These are phyloP conservation scores for Elsinoe fawcettii DNA, from an alignment of 2,329 filamentous ascomycete species.

Conservation along the genomic window DNA sequence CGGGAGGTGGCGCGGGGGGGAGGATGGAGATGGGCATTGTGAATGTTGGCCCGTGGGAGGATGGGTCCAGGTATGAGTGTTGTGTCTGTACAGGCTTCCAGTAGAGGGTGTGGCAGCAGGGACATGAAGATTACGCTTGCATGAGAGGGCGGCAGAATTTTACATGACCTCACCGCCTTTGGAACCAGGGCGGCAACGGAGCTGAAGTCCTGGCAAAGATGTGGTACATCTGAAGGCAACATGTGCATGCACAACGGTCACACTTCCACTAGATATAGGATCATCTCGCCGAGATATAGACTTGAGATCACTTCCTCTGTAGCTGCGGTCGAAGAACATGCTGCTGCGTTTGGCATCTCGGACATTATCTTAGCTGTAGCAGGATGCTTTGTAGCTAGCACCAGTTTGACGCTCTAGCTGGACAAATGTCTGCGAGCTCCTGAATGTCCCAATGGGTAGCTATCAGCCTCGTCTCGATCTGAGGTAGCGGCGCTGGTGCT, in stretches of 20 bases:
- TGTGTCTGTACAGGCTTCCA: background rate
- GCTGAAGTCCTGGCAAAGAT: background rate
- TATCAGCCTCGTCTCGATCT: too few species aligned
- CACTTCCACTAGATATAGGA: background rate
- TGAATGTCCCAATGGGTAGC: too few species aligned
- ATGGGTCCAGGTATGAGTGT: too few species aligned
- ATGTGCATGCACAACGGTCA: too few species aligned
- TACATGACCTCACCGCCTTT: background rate
- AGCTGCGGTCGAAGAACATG: background rate
- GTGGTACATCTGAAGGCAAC: background rate
- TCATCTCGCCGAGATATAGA: background rate
- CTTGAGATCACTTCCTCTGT: background rate
- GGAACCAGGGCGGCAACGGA: background rate
- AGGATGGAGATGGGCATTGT: conserved; percentile 54
- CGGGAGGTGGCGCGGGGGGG: conserved; percentile 39
- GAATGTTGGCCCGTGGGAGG: background rate
- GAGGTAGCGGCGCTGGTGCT: too few species aligned
- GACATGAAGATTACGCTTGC: background rate
- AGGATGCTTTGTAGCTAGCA: too few species aligned
- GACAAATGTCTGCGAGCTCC: too few species aligned
- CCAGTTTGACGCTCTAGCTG: too few species aligned
- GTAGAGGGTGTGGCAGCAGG: background rate
- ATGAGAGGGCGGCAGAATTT: background rate
- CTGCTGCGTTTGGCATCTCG: background rate
- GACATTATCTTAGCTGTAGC: background rate